These are phyloP conservation scores for Aspergillus sp. DNA, from an alignment of 2,329 filamentous ascomycete species.

Conservation along the genomic window DNA sequence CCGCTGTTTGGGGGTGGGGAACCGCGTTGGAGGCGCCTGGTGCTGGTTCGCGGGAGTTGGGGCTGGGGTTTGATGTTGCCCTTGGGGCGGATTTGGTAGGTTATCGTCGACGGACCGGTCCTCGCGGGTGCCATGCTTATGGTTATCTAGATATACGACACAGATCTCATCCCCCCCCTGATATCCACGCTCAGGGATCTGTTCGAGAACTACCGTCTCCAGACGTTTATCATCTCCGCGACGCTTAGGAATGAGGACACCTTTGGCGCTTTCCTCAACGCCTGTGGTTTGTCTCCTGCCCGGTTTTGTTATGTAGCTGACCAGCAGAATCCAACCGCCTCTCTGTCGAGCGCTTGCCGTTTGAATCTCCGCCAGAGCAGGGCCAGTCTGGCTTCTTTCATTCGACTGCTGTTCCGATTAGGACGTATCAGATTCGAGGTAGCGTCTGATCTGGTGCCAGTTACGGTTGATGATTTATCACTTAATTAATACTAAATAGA, in stretches of 20 bases:
- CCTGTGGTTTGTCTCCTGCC: constrained; percentile 43
- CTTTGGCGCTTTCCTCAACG: constrained; percentile 48
- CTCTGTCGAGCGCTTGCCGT: constrained; percentile 29
- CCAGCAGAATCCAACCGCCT: constrained; percentile 25
- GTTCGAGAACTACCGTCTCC: constrained; percentile 43
- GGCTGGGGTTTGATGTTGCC: constrained; percentile 28
- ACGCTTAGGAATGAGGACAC: constrained; percentile 55
- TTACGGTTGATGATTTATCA: too few species aligned
- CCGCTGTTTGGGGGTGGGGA: constrained; percentile 37
- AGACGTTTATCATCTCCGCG: constrained; percentile 50
- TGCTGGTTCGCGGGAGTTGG: constrained; percentile 3
- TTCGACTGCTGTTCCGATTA: constrained; percentile 29
- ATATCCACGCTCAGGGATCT: constrained; percentile 47
- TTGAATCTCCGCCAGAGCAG: constrained; percentile 33
- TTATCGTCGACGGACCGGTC: background rate
- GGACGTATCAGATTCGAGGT: constrained; percentile 29
- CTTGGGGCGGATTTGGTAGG: constrained; percentile 35
- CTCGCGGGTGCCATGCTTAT: background rate
- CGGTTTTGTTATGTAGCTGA: background rate
- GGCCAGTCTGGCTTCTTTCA: constrained; percentile 42
- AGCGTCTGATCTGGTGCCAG: too few species aligned
- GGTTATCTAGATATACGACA: constrained; percentile 49
- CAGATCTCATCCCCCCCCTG: constrained; percentile 47
- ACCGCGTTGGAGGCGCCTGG: constrained; percentile 13
- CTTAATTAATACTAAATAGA: too few species aligned